These are phyloP conservation scores for Phytopythium aichiense DNA, from an alignment of 352 stramenopile species.

Conservation along the genomic window DNA sequence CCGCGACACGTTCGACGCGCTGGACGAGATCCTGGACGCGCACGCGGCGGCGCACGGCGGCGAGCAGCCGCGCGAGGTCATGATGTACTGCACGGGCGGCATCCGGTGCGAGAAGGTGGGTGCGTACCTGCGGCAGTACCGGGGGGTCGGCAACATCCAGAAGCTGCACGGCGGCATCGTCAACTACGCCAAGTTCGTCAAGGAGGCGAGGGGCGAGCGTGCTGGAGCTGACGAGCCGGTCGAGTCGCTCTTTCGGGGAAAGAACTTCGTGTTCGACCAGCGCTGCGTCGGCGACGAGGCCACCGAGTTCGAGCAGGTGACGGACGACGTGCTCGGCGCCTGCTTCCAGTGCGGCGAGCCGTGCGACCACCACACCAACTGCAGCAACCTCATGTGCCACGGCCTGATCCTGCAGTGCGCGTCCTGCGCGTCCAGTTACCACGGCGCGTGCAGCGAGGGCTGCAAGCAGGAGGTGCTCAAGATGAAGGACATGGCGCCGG, in stretches of 20 bases:
- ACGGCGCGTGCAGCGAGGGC: conserved; percentile 19
- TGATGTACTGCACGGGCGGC: no score
- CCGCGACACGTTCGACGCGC: no score
- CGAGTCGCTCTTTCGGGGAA: conserved; percentile 38
- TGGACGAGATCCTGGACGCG: no score
- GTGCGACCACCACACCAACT: conserved; percentile 19
- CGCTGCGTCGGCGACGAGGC: conserved; percentile 41
- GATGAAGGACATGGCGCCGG: conserved; percentile 27
- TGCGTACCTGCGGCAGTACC: no score
- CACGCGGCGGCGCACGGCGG: no score
- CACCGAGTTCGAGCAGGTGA: conserved; percentile 41
- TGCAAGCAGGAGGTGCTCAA: conserved; percentile 33
- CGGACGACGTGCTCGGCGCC: conserved; percentile 48
- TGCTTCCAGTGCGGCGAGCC: conserved; percentile 61
- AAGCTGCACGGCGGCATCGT: no score
- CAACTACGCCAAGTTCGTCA: background rate
- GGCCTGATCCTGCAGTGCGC: conserved; percentile 51
- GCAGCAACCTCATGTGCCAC: conserved; percentile 58
- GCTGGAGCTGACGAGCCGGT: background rate
- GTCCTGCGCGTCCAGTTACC: conserved; percentile 25
- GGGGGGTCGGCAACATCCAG: no score
- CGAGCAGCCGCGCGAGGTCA: no score
- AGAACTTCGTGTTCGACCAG: conserved; percentile 82
- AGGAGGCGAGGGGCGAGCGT: background rate
- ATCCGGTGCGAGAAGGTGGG: no score